Evolutionary conservation across 768 basidiomycete genomes (phyloP), one percentile per base, ranked within the genome.

Genomic region (Dioszegia hungarica): DNA sequence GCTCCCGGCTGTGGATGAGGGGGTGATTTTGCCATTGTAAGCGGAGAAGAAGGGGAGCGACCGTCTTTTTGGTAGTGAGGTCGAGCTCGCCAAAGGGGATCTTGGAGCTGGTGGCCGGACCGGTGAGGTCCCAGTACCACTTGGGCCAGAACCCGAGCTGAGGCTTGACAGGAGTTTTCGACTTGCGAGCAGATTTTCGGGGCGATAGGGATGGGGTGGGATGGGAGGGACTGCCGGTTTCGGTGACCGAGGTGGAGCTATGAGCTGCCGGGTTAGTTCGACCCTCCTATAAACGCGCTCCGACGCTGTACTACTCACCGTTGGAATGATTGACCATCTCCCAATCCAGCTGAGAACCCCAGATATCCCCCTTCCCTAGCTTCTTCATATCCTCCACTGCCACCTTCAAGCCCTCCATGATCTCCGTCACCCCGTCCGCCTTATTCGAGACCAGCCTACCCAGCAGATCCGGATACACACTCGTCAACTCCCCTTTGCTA

Each of bases 1-100:
- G 86, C 70, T 90, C 83, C 38, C 86, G 84, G 5, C 90, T 92
- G 72, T 87, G 79, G 66, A 89, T 85, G 12, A 99, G 80, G 0
- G 95, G 91, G 79, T 85, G 85, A 15, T 84, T 87, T 60, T 84
- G 79, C 94, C 95, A 98, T 0, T 87, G 86, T 5, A 99, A 80
- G 3, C 84, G 85, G 9, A 99, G 81, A 1, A 98, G 83, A 11
- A 95, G 79, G 0, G 93, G 90, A 0, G 92, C 84, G 39, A 90
- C 80, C 25, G 87, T 84, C 62, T 84, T 90, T 53, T 89, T 85
- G 25, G 87, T 83, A 5, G 91, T 91, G 61, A 98, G 78, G 68
- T 97, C 90, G 27, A 95, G 81, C 1, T 85, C 82, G 20, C 86
- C 90, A 36, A 59, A 49, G 15, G 71, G 62, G 14, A 72, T 45